phyloP scores from a whole-genome alignment of 2,329 filamentous ascomycete genomes.

The Curvularia verruculosa region DNA sequence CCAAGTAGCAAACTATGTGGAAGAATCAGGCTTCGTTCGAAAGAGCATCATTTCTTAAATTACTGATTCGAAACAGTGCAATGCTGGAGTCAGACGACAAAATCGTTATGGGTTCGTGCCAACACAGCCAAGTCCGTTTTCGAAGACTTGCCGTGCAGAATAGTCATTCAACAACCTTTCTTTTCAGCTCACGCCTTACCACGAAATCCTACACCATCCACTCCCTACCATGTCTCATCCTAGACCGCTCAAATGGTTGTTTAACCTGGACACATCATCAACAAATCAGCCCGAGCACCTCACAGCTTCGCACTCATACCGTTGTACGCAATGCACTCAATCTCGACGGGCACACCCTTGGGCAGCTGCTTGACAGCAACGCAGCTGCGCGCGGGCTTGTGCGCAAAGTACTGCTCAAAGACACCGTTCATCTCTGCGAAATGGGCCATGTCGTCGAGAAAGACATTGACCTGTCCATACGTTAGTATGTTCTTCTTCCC shows the following conservation, averaged over 20 bases:
- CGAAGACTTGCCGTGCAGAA: neutral
- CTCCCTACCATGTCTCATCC: no score
- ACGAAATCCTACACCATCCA: no score
- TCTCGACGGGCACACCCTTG: constrained; percentile 85
- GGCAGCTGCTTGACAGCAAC: constrained; percentile 89
- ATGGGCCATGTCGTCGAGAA: constrained; percentile 88
- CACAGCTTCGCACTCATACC: constrained; percentile 39
- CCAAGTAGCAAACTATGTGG: neutral
- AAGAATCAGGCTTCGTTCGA: neutral
- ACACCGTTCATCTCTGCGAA: constrained; percentile 87
- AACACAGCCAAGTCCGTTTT: neutral
- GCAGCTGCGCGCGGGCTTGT: constrained; percentile 87
- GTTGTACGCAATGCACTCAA: constrained; percentile 78
- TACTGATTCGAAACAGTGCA: neutral
- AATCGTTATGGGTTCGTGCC: neutral
- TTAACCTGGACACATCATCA: constrained; percentile 26
- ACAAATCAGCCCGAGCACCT: constrained; percentile 2
- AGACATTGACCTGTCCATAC: constrained; percentile 63
- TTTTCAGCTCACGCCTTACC: neutral
- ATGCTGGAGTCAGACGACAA: neutral
- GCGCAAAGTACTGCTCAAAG: constrained; percentile 80
- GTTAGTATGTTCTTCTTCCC: neutral
- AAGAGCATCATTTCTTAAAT: neutral
- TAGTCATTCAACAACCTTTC: neutral
- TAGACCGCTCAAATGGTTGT: neutral